Evolutionary conservation across 345 rosid species (phyloP), one percentile per base, ranked within the genome.

Genomic region (Gossypium herbaceum): DNA sequence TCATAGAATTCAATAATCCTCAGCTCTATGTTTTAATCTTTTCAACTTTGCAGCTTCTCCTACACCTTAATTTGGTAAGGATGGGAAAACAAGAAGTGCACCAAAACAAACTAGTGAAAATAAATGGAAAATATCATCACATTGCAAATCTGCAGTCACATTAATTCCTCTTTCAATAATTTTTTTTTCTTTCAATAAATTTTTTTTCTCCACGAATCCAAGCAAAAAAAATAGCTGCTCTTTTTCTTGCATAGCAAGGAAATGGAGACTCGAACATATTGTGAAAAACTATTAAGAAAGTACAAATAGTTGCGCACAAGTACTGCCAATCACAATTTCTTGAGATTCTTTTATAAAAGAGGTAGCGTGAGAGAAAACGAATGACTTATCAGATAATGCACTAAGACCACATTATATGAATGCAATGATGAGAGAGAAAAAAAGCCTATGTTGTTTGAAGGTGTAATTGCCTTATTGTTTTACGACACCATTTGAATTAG

Each of bases 41-140:
- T 97, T 88, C 22, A 76, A 74, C 62, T 88, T 97, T 68, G 88
- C 97, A 59, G 90, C 90, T 81, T 92, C 97, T 77, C 98, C 98
- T 75, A 94, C 88, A 77, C 97, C 97, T 75, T 89, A 95, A 63
- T 84, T 89, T 0, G 97, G 98, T 79, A 94, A 75, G 70, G 78
- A 82, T n/a, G 88, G 91, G 74, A 80, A 87, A 67, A 94, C 65
- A 43, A 85, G 84, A 70, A 92, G 81, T 65, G 91, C 97, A 55
- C 97, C 97, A 47, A 89, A 84, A 79, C 90, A 27, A 3, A 27
- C 34, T 56, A 88, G 80, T 43, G 89, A 87, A 80, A 92, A 27
- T 80, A 92, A 84, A 76, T 88, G 88, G 60, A 92, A 79, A 78
- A 91, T 79, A 75, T 92, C 98, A 61, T 97, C 98, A 72, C 98